Evolutionary conservation across 495 filamentous ascomycete species (phyloP).

Genomic region (Aspergillus carlsbadensis): DNA sequence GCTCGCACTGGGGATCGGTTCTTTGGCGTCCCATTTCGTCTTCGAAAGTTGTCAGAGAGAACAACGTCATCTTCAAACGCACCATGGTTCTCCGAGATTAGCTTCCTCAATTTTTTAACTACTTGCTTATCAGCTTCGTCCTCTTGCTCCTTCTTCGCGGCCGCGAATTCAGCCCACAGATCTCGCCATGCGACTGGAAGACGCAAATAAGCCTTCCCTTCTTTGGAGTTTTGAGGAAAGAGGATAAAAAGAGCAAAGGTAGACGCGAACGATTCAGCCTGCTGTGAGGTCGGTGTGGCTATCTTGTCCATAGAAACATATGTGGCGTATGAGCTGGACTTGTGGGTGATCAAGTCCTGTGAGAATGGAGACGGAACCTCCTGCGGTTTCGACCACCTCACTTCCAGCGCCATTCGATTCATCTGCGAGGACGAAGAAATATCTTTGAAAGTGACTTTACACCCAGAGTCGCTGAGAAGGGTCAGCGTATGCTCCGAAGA

Average conservation of each 20-base stretch:
- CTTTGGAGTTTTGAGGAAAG: constrained; percentile 71
- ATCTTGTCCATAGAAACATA: constrained; percentile 71
- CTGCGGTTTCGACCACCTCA: constrained; percentile 79
- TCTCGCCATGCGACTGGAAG: constrained; percentile 81
- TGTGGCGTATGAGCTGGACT: constrained; percentile 43
- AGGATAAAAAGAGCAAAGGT: constrained; percentile 79
- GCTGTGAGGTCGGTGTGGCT: constrained; percentile 71
- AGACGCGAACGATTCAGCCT: constrained; percentile 84
- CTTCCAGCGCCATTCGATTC: constrained; percentile 67
- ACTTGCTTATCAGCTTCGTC: constrained; percentile 66
- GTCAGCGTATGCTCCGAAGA: not conserved
- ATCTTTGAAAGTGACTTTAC: constrained; percentile 62
- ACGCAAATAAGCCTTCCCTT: constrained; percentile 79
- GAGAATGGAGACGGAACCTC: constrained; percentile 47
- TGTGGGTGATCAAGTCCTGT: constrained; percentile 39
- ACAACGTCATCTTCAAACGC: constrained; percentile 68
- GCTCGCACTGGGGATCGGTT: constrained; percentile 38
- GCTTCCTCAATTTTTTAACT: constrained; percentile 50
- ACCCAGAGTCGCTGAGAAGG: constrained; percentile 59
- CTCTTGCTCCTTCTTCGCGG: constrained; percentile 62
- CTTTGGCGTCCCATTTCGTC: constrained; percentile 57
- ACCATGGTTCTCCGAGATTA: constrained; percentile 44
- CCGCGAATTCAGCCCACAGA: constrained; percentile 76
- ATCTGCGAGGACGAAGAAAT: constrained; percentile 71
- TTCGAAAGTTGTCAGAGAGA: constrained; percentile 62